Evolutionary conservation across 345 rosid genomes (phyloP).

Genomic region (Populus simonii): DNA sequence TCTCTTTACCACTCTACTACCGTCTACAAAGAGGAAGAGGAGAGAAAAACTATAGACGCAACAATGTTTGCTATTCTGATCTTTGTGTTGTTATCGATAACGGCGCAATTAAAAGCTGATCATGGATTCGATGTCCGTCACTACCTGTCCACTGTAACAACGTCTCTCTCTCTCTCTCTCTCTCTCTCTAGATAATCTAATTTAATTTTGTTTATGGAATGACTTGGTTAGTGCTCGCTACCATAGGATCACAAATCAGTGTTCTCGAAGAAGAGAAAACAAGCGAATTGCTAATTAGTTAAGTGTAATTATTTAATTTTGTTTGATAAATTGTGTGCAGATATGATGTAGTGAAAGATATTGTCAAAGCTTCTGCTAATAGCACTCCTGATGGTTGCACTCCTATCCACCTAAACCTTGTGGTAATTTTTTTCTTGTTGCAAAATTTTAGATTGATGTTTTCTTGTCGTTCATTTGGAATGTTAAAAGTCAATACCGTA

Average conservation of each 20-base stretch:
- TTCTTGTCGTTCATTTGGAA: background rate
- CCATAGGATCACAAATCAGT: too few species aligned
- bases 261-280: background rate
- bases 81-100: conserved; percentile 13
- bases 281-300: background rate
- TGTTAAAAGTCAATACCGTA: background rate
- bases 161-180: conserved; percentile 30
- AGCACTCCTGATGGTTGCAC: conserved; percentile 55
- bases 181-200: background rate
- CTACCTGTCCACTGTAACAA: conserved; percentile 64
- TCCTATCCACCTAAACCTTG: conserved; percentile 90
- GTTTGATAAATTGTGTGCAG: conserved; percentile 37
- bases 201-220: background rate
- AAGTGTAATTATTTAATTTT: background rate
- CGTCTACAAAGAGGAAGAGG: background rate
- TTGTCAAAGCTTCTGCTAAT: conserved; percentile 32
- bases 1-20: background rate
- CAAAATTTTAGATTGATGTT: background rate
- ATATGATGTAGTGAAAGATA: conserved; percentile 59
- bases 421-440: conserved; percentile 46
- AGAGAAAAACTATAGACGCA: background rate
- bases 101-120: conserved; percentile 34
- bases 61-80: conserved; percentile 22
- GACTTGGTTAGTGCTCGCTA: background rate
- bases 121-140: conserved; percentile 63